Base-by-base conservation (phyloP, 331 rosid genomes). In the Dryas integrifolia region DNA sequence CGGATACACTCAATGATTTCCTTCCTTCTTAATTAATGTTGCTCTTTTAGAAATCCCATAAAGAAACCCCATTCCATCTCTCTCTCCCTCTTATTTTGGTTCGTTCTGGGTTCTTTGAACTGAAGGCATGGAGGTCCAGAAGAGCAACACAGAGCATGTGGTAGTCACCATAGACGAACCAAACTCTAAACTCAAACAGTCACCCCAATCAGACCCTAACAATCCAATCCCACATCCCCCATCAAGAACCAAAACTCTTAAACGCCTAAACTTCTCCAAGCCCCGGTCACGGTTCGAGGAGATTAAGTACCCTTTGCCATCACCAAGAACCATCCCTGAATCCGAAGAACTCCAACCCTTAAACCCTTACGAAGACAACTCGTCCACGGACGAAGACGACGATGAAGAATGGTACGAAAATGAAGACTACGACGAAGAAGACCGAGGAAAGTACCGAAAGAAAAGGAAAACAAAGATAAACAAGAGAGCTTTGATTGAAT, bases 251-350 rank as follows among this genome's bases (percentile, higher is more conserved):
- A 79, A 76, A 47, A 72, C 80, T 7, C 71, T 85, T 14, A 76
- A 59, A 51, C 80, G 88, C 53, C 80, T 85, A 40, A 76, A 52
- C 64, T 76, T 78, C 56, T 85, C 88, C 15, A 85, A 79, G 67
- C 86, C 88, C 9, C 80, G 63, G 49, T 85, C 88, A 2, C 86
- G 88, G 1, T 85, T 85, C 49, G 84, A 85, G 47, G 88, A 82
- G 77, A 55, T 56, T 7, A 69, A 9, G 58, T 55, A 72, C 16
- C 80, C 80, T 24, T 44, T 60, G 16, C 63, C 70, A 4, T 66
- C 79, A 4, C 69, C 79, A 48, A 72, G 14, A 75, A 63, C 79
- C 76, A 67, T 78, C 53, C 59, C 47, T n/a, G 75, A 82, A 73
- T 73, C 88, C 0, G 52, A 77, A 11, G 70, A 71, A 15, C 73